These are phyloP conservation scores for Diplodia corticola DNA, from an alignment of 2,329 filamentous ascomycete species.

Conservation along the genomic window DNA sequence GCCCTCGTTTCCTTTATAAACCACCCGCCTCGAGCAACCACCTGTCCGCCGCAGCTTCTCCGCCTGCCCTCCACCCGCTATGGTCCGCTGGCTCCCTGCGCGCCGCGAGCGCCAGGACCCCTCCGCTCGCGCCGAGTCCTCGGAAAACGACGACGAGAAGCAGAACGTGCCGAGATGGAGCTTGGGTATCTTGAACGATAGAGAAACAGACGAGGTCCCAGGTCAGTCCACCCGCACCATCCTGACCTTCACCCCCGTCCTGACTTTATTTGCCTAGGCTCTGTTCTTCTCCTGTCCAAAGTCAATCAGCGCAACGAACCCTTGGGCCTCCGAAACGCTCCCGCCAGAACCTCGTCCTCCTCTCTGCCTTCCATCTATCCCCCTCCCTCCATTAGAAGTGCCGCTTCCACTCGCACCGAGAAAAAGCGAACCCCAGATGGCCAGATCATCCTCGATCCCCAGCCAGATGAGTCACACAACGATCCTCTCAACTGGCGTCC, in stretches of 20 bases:
- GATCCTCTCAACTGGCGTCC: constrained; percentile 90
- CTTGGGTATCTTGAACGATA: constrained; percentile 82
- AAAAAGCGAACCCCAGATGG: constrained; percentile 81
- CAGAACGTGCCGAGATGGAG: constrained; percentile 48
- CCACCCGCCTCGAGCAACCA: neutral
- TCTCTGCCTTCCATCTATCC: constrained; percentile 50
- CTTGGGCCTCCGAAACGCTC: constrained; percentile 61
- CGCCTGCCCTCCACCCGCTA: neutral
- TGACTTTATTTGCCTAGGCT: constrained; percentile 46
- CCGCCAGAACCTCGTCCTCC: constrained; percentile 59
- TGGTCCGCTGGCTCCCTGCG: constrained; percentile 18
- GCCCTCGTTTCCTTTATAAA: constrained; percentile 1
- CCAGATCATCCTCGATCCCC: constrained; percentile 82
- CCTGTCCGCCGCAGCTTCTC: neutral
- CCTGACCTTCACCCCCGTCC: neutral
- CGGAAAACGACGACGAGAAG: neutral
- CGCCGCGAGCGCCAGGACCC: neutral
- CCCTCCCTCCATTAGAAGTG: constrained; percentile 25
- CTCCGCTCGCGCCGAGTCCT: neutral
- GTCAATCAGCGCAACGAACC: constrained; percentile 61
- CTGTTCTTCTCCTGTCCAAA: constrained; percentile 60
- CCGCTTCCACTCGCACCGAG: constrained; percentile 30
- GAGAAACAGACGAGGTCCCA: constrained; percentile 80
- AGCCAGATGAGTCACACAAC: constrained; percentile 86
- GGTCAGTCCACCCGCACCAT: constrained; percentile 53